Evolutionary conservation across 257 asterid genomes (phyloP).

Genomic region (Henckelia pumila): DNA sequence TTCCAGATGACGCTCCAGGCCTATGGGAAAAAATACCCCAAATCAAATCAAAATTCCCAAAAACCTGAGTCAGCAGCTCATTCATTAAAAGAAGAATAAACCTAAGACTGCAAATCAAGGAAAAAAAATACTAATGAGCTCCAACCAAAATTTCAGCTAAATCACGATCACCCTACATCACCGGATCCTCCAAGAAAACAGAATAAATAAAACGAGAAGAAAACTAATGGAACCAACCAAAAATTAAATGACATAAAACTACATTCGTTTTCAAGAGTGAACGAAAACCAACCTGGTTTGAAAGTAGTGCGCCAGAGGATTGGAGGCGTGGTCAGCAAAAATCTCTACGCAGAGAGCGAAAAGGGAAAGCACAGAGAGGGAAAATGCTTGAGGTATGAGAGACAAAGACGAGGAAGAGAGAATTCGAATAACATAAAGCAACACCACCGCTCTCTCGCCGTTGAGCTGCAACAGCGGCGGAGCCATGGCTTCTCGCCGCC

Average conservation of each 20-base stretch:
- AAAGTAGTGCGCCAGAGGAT: conserved; percentile 51
- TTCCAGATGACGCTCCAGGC: conserved; percentile 91
- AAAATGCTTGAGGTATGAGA: conserved; percentile 56
- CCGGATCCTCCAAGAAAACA: neutral
- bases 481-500: conserved; percentile 33
- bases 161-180: neutral
- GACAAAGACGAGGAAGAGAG: conserved; percentile 49
- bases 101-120: no score
- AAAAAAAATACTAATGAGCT: neutral
- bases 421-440: conserved; percentile 51
- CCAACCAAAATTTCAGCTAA: conserved; percentile 1
- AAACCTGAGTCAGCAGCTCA: neutral
- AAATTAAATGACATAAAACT: conserved; percentile 1
- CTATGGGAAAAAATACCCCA: conserved; percentile 33
- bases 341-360: conserved; percentile 78
- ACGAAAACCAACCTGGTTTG: conserved; percentile 53
- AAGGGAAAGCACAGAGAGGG: conserved; percentile 53
- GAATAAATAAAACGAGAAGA: neutral
- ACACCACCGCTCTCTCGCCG: conserved; percentile 92
- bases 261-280: neutral
- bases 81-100: conserved; percentile 4
- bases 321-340: conserved; percentile 53
- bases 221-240: conserved; percentile 1
- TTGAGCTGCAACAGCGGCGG: conserved; percentile 51
- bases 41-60: conserved; percentile 1